These are phyloP conservation scores for Chlorella sp. DNA, from an alignment of 139 green algal genomes.

Conservation along the genomic window DNA sequence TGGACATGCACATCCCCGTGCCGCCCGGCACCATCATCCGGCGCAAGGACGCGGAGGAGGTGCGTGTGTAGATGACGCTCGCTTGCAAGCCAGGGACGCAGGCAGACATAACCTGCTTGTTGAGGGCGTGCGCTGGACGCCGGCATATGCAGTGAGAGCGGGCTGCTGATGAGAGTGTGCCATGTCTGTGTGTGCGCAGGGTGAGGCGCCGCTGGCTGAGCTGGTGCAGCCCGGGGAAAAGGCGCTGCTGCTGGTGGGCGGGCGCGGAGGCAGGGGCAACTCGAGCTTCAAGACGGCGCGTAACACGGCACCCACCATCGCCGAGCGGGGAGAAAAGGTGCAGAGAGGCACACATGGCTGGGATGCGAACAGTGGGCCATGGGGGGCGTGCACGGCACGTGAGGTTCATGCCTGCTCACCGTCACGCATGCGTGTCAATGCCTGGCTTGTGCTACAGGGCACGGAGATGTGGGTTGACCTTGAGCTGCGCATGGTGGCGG, in stretches of 20 bases:
- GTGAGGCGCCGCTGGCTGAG: slow-evolving; percentile 19
- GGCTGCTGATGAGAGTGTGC: no score
- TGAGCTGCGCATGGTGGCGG: slow-evolving; percentile 89
- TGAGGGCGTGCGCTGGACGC: no score
- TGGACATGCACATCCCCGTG: slow-evolving; percentile 78
- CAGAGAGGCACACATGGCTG: no score
- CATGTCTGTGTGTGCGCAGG: background rate
- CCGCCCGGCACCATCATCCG: slow-evolving; percentile 84
- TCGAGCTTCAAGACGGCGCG: slow-evolving; percentile 80
- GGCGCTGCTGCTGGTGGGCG: slow-evolving; percentile 73
- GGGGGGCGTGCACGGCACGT: no score
- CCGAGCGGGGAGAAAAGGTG: slow-evolving; percentile 55
- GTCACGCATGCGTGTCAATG: no score
- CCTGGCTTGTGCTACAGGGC: no score
- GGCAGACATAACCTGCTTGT: no score
- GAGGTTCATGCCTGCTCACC: no score
- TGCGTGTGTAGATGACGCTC: no score
- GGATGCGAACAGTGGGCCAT: no score
- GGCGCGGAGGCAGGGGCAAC: slow-evolving; percentile 89
- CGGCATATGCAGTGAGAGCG: no score
- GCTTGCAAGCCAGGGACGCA: no score
- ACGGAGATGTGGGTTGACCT: slow-evolving; percentile 78
- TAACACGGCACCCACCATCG: slow-evolving; percentile 78
- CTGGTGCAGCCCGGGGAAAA: slow-evolving; percentile 45
- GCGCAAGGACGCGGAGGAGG: slow-evolving; percentile 35